A percentile compares a stretch with the other conserved stretches of the same genome.
phyloP scores from a whole-genome alignment of 2,329 filamentous ascomycete genomes.

The Penicillium thymicola region DNA sequence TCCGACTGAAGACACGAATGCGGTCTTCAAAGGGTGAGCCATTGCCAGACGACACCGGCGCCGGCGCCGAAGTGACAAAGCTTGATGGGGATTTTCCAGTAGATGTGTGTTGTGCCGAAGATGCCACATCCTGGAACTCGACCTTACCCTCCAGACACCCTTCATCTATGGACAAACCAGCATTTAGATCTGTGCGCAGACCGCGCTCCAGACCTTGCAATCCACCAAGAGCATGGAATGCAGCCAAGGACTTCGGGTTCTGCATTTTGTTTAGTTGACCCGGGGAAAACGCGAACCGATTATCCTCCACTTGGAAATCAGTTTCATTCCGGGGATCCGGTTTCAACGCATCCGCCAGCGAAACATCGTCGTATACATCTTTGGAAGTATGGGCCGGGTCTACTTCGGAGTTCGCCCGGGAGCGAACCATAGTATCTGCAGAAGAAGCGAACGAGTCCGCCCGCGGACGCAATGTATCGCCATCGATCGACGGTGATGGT shows the following conservation, averaged over 20 bases:
- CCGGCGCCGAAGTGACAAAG: not conserved
- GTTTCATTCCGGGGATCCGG: constrained; percentile 73
- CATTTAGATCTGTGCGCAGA: constrained; percentile 66
- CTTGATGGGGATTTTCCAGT: constrained; percentile 11
- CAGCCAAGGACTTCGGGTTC: constrained; percentile 81
- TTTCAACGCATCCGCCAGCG: constrained; percentile 59
- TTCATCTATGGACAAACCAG: constrained; percentile 77
- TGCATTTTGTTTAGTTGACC: constrained; percentile 83
- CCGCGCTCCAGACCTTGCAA: constrained; percentile 75
- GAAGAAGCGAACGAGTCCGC: constrained; percentile 41
- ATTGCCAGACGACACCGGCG: constrained; percentile 9
- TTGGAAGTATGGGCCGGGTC: constrained; percentile 17
- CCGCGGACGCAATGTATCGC: constrained; percentile 44
- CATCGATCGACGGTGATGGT: constrained; percentile 38
- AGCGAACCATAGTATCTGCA: constrained; percentile 33
- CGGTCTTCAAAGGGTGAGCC: constrained; percentile 52
- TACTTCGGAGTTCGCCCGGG: constrained; percentile 35
- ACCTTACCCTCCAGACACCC: constrained; percentile 61
- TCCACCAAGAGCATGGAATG: constrained; percentile 78
- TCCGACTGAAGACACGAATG: constrained; percentile 59
- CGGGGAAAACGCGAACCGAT: constrained; percentile 75
- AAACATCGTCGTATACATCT: constrained; percentile 37
- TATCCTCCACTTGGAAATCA: constrained; percentile 73
- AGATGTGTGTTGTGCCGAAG: constrained; percentile 18
- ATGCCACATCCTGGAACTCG: constrained; percentile 67